These are phyloP conservation scores for Cadophora luteo-olivacea DNA, from an alignment of 2,329 filamentous ascomycete species.

Conservation along the genomic window DNA sequence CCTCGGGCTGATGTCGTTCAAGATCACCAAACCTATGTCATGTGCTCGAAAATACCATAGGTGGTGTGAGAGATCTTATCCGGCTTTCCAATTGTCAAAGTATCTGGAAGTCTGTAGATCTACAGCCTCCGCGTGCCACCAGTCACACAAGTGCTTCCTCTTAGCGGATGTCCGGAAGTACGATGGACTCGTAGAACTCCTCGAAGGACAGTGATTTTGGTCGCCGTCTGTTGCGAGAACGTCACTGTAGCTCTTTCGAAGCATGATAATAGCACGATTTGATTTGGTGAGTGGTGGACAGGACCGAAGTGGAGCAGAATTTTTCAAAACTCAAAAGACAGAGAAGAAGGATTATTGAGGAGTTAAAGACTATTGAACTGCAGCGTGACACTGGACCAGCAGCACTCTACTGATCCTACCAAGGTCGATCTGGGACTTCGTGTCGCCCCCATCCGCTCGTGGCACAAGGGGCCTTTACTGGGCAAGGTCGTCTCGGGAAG, in stretches of 20 bases:
- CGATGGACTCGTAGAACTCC: neutral
- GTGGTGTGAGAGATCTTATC: too few relatives aligned
- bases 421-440: too few relatives aligned
- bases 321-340: too few relatives aligned
- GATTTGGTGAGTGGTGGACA: neutral
- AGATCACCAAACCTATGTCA: neutral
- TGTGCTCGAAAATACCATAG: too few relatives aligned
- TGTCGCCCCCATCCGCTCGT: neutral
- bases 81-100: neutral
- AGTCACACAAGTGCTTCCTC: neutral
- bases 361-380: constrained; percentile 4
- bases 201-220: neutral
- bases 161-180: neutral
- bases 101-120: neutral
- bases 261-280: neutral
- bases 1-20: neutral
- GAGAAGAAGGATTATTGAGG: constrained; percentile 3
- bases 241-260: neutral
- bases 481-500: neutral
- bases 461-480: neutral
- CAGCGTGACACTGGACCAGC: neutral
- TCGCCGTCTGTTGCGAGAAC: neutral
- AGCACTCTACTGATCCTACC: neutral
- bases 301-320: neutral
- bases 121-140: neutral